Evolutionary conservation across 192 early-diverging fungal species (phyloP), one percentile per base, ranked within the genome.

Genomic region (Coemansia sp.): DNA sequence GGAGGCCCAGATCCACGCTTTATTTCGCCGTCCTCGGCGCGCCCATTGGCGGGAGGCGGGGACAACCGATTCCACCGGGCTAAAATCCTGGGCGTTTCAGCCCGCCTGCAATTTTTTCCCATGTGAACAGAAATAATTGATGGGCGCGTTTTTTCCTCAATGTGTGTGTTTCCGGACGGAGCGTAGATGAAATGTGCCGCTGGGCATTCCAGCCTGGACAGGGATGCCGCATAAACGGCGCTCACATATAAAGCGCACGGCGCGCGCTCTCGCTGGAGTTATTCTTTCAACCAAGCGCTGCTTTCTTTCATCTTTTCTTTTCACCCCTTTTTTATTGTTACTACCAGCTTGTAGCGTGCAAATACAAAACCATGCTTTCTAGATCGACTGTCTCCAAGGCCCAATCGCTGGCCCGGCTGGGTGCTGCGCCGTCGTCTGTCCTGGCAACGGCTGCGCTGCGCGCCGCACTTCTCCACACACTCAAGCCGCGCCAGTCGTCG

Each of bases 391-490:
- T 61, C 18, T 54, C 66, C 59, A 69, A 57, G 60, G 63, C 77
- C 14, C 76, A 65, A 63, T 29, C 55, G 6, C 51, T 72, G 42
- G 65, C 62, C 42, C 51, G 40, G 30, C 61, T 69, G 7, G 33
- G 54, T 28, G 21, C 50, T 25, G 32, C 52, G 55, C 48, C 55
- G 18, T 65, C 60, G 48, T 40, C 61, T 19, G 61, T 52, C 6
- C 28, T 64, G 16, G 65, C 47, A 10, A 49, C 66, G 0, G 52
- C 58, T 22, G 23, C 64, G 59, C 30, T 73, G 32, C 77, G 66
- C 27, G 66, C 69, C 4, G 76, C 76, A 0, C 56, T 69, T 21
- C 71, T 80, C 28, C 78, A 75, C 62, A 75, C 78, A 32, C 72
- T 71, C 30, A 74, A 71, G 54, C 71, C 78, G 29, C 68, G 51